Percentiles rank a stretch among this genome's conserved stretches.
Evolutionary conservation across 2,329 filamentous ascomycete genomes (phyloP).

Genomic region (Scedosporium boydii): DNA sequence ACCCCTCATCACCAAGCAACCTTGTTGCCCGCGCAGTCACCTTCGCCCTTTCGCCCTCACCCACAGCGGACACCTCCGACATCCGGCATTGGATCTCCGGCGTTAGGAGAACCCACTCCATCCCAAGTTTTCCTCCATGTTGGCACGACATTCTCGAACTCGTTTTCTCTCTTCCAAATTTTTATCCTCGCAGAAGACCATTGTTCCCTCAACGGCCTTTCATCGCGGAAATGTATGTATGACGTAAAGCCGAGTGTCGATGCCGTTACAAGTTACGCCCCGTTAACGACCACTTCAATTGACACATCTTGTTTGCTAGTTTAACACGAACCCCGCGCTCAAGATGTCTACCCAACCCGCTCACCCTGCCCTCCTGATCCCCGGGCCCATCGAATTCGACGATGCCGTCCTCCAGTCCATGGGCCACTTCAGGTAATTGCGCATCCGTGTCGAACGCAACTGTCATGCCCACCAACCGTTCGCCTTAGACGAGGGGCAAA

Average conservation of each 20-base stretch:
- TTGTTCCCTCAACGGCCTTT: background rate
- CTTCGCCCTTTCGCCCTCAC: background rate
- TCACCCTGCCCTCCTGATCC: constrained; percentile 77
- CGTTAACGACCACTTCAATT: background rate
- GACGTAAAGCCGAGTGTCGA: background rate
- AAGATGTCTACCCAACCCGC: constrained; percentile 52
- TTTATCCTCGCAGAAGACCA: background rate
- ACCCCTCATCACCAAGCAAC: background rate
- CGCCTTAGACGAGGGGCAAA: background rate
- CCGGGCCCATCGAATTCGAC: constrained; percentile 95
- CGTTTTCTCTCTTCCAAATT: background rate
- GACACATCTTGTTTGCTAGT: background rate
- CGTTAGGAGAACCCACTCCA: background rate
- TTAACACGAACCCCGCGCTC: background rate
- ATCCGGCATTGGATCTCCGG: constrained; percentile 2
- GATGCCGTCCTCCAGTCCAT: constrained; percentile 93
- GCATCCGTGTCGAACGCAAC: background rate
- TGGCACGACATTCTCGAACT: background rate
- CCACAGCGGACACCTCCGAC: constrained; percentile 3
- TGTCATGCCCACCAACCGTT: background rate
- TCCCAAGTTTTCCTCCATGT: constrained; percentile 1
- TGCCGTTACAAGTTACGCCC: background rate
- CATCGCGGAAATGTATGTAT: background rate
- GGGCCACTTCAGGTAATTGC: constrained; percentile 73
- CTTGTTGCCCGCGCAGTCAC: background rate